Evolutionary conservation across 2,329 filamentous ascomycete genomes (phyloP), one percentile per base, ranked within the genome.

Genomic region (Verticillium dahliae): DNA sequence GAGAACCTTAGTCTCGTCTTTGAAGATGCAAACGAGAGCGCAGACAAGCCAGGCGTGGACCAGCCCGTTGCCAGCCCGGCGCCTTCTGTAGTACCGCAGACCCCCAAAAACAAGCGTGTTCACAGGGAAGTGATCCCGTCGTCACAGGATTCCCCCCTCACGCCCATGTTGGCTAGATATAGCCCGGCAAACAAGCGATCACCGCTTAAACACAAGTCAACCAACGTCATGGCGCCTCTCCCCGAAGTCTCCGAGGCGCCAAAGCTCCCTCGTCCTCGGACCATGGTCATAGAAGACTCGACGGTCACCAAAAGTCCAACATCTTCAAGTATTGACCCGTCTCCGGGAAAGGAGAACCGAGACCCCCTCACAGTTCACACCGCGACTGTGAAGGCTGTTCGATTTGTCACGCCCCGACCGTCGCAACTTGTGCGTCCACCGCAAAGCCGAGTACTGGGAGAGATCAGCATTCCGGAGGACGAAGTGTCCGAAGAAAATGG

Each of bases 251-350:
- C 60, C 5, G 60, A 56, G 38, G 58, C 60, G 10, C 60, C 64
- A 6, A 73, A 72, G 54, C 62, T 65, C 11, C 69, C 69, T 9
- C 69, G 67, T 59, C 74, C 67, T 6, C 63, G 45, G 9, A 11
- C 4, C 11, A 22, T 77, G n/a, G 74, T 77, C 2, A 76, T 82
- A 22, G 71, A 80, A 58, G 80, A 82, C 61, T 80, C 80, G 4
- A 70, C 74, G 1, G 60, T 60, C 9, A 59, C 65, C 1, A 66
- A 63, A 31, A 69, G 70, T 18, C 69, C 69, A 15, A 64, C 67
- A 2, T 64, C 63, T 18, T 62, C 39, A 31, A 31, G 69, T 68
- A n/a, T 50, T 3, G 45, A 18, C n/a, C n/a, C 18, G 6, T 50
- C 45, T 13, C 45, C 45, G 7, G 45, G 45, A 22, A 50, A 50